Base-by-base conservation (phyloP, 176 grass and related monocot species). In the Urochloa ruziziensis region DNA sequence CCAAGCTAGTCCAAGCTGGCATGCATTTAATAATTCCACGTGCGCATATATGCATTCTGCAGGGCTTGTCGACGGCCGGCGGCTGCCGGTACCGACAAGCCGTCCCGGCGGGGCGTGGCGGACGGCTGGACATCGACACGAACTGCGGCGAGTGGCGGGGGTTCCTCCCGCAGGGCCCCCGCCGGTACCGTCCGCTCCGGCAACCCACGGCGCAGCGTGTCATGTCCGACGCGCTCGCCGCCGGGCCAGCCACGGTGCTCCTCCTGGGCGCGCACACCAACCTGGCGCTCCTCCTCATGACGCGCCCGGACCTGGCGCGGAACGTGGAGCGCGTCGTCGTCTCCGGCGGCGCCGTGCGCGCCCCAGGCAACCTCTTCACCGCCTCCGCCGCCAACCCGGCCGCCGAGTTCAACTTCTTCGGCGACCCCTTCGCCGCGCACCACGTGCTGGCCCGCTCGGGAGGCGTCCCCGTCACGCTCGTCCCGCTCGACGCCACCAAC, bases 401-500 rank as follows among this genome's bases (percentile, higher is more conserved):
- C 60, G 95, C 95, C 6, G 95, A 97, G 76, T 97, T 89, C 92
- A 97, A 97, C 79, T 54, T 97, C 5, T 97, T 97, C 62, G 53
- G 61, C 23, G 94, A 97, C 73, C 94, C 92, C 39, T 97, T 97
- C 56, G 86, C 94, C 28, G 90, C 95, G 13, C 86, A 94, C 78
- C 81, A 88, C 90, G 91, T 97, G n/a, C 69, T 98, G n/a, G n/a
- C n/a, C 46, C 96, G 94, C 87, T 90, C 91, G 0, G 96, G n/a
- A n/a, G n/a, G 96, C 60, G 91, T 98, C 65, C 93, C 96, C 4
- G 36, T 98, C 28, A 96, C 91, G 9, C 53, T 98, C 2, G 58
- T 98, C 29, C 96, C 96, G 11, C 93, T 98, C 43, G 96, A 98
- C 66, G 91, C 93, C 19, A 95, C 93, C 23, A 94, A 98, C 83